Evolutionary conservation across 805 yeast species (phyloP).

Genomic region (Metschnikowia reukaufii): DNA sequence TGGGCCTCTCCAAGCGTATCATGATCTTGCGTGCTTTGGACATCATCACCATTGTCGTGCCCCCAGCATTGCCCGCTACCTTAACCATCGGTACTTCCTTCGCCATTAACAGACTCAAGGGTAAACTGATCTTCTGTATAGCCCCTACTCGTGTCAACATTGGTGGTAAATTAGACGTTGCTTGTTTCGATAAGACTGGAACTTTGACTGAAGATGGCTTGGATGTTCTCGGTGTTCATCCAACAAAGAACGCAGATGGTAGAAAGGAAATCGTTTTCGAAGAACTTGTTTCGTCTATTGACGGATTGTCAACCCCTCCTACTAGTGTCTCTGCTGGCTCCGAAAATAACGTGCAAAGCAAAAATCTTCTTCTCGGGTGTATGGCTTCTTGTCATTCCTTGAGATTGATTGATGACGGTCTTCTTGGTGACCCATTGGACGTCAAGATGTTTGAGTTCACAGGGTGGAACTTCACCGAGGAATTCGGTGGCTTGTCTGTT

Average conservation of each 20-base stretch:
- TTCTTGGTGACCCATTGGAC: constrained; percentile 94
- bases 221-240: constrained; percentile 68
- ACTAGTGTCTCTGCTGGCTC: neutral
- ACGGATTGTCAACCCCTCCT: constrained; percentile 5
- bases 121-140: constrained; percentile 75
- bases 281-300: constrained; percentile 23
- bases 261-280: constrained; percentile 41
- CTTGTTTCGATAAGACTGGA: constrained; percentile 97
- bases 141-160: constrained; percentile 93
- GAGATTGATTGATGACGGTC: constrained; percentile 70
- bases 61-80: constrained; percentile 98
- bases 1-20: constrained; percentile 66
- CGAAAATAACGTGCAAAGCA: constrained; percentile 28
- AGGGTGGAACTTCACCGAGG: constrained; percentile 73
- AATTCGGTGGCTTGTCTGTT: constrained; percentile 35
- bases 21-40: constrained; percentile 90
- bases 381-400: constrained; percentile 88
- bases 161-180: constrained; percentile 89
- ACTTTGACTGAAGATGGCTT: constrained; percentile 96
- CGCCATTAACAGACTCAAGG: constrained; percentile 74
- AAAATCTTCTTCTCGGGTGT: constrained; percentile 35
- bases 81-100: constrained; percentile 94
- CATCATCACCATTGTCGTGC: constrained; percentile 93
- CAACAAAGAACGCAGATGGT: constrained; percentile 41
- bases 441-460: constrained; percentile 91